A percentile compares a stretch with the other conserved stretches of the same genome.
Conservation (phyloP, 1,284 basidiomycete species). For the Flammula alnicola region DNA sequence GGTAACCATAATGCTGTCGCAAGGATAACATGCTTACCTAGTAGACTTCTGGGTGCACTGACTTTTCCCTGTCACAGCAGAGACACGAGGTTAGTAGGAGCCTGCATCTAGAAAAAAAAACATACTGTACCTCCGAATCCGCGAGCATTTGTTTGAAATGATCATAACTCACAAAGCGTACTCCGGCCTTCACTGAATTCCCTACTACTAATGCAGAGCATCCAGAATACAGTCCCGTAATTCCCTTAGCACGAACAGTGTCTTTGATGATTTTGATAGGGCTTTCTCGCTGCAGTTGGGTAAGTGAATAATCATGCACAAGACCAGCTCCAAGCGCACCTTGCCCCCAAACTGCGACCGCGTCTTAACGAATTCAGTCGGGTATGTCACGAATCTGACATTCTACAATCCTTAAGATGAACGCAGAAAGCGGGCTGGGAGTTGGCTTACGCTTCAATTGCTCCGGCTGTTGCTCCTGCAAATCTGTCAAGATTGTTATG, state of each 20-base stretch:
- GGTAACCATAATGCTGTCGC: neutral
- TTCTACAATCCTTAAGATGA: constrained; percentile 39
- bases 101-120: neutral
- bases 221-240: constrained; percentile 84
- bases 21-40: constrained; percentile 53
- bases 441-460: constrained; percentile 82
- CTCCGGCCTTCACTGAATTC: constrained; percentile 90
- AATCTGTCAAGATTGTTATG: constrained; percentile 47
- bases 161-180: constrained; percentile 95
- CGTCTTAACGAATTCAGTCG: constrained; percentile 93
- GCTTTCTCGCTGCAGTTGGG: constrained; percentile 55
- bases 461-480: constrained; percentile 94
- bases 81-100: neutral
- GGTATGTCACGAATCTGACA: constrained; percentile 80
- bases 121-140: constrained; percentile 73
- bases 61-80: constrained; percentile 78
- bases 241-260: constrained; percentile 75
- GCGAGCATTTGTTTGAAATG: constrained; percentile 87
- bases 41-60: constrained; percentile 80
- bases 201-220: constrained; percentile 89
- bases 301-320: constrained; percentile 7
- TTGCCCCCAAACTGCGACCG: constrained; percentile 82
- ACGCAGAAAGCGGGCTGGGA: constrained; percentile 2
- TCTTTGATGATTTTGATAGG: constrained; percentile 72
- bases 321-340: constrained; percentile 39